Conservation (phyloP, 306 rosid genomes). For the Vigna hirtella region DNA sequence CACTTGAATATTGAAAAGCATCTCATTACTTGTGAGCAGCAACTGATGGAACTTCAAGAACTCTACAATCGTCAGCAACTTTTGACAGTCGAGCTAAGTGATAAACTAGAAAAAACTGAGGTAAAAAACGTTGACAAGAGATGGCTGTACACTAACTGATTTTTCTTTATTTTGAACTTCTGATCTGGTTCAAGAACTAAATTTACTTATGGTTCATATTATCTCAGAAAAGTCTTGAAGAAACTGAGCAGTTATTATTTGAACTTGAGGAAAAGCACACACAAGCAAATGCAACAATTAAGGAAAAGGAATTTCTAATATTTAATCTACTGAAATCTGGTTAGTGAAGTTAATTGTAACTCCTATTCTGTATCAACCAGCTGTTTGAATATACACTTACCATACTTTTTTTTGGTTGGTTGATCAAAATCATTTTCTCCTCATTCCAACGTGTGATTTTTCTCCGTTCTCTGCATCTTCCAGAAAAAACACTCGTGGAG, state of each 20-base stretch:
- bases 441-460: neutral
- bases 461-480: neutral
- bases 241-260: constrained; percentile 75
- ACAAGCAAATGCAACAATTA: constrained; percentile 92
- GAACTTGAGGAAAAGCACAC: constrained; percentile 93
- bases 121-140: constrained; percentile 43
- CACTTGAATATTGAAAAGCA: constrained; percentile 35
- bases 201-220: constrained; percentile 37
- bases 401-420: constrained; percentile 1
- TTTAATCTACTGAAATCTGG: constrained; percentile 92
- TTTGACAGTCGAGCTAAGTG: constrained; percentile 79
- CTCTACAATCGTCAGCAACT: constrained; percentile 86
- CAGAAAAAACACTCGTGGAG: constrained; percentile 92
- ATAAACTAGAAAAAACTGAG: constrained; percentile 87
- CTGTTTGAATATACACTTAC: neutral
- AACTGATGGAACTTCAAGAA: constrained; percentile 88
- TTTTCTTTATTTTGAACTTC: constrained; percentile 36
- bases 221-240: constrained; percentile 81
- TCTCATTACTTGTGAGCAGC: constrained; percentile 59
- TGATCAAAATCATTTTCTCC: constrained; percentile 11
- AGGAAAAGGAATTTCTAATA: constrained; percentile 93
- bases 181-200: constrained; percentile 32
- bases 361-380: neutral
- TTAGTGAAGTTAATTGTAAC: constrained; percentile 45
- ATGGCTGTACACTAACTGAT: neutral